A percentile compares a stretch with the other conserved stretches of the same genome.
phyloP scores from a whole-genome alignment of 768 basidiomycete genomes.

The Boletus insuetus region DNA sequence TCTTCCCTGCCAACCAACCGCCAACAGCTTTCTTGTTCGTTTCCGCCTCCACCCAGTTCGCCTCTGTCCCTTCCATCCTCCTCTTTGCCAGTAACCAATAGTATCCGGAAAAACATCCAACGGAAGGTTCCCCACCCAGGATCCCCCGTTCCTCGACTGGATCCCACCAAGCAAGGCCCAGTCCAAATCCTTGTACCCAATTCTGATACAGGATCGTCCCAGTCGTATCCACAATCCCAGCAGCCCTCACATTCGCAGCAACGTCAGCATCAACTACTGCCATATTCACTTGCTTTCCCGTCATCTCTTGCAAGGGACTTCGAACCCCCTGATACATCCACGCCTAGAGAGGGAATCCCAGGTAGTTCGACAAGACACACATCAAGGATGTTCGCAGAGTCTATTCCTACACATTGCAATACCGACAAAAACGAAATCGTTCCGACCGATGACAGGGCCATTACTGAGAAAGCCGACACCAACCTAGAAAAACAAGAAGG shows the following conservation, averaged over 20 bases:
- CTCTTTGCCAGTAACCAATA: conserved; percentile 1
- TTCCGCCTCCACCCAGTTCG: conserved; percentile 13
- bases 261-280: conserved; percentile 13
- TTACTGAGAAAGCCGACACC: neutral
- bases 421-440: neutral
- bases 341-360: conserved; percentile 6
- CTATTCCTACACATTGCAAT: neutral
- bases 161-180: conserved; percentile 32
- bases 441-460: neutral
- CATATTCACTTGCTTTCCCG: conserved; percentile 9
- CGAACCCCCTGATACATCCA: conserved; percentile 19
- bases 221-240: conserved; percentile 29
- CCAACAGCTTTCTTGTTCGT: conserved; percentile 7
- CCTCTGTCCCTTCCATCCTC: conserved; percentile 8
- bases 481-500: neutral
- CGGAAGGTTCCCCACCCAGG: conserved; percentile 49
- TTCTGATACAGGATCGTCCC: conserved; percentile 45
- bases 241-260: conserved; percentile 31
- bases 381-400: conserved; percentile 6
- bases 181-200: conserved; percentile 52
- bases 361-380: neutral
- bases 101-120: conserved; percentile 28
- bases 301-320: conserved; percentile 23
- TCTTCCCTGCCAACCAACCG: neutral
- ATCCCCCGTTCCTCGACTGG: conserved; percentile 31